phyloP scores from a whole-genome alignment of 768 basidiomycete genomes.

The Leccinum barrowsii region DNA sequence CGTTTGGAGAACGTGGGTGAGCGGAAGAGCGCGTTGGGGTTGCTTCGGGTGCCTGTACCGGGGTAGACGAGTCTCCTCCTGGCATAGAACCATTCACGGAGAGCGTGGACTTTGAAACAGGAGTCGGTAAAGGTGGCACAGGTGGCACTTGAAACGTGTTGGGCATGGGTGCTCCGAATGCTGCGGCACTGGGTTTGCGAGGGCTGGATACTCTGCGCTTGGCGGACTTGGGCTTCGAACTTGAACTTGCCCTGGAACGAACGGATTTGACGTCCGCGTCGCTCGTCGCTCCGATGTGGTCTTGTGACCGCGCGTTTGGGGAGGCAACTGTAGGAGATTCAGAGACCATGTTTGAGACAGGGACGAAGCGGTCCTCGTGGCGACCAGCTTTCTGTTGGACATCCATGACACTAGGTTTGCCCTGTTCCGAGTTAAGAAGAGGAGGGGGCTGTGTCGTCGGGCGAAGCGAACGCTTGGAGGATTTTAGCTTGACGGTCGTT shows the following conservation, averaged over 20 bases:
- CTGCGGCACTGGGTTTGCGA: constrained; percentile 52
- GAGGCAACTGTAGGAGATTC: constrained; percentile 20
- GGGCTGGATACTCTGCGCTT: constrained; percentile 14
- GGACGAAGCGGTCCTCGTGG: constrained; percentile 19
- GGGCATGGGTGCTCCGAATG: constrained; percentile 65
- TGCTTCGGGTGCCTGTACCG: not conserved
- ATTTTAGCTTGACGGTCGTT: constrained; percentile 9
- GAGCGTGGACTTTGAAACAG: constrained; percentile 18
- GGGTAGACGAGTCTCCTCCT: constrained; percentile 3
- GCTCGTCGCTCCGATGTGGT: constrained; percentile 9
- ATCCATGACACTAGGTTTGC: constrained; percentile 9
- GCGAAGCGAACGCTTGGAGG: constrained; percentile 27
- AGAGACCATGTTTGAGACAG: constrained; percentile 7
- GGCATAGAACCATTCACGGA: constrained; percentile 14
- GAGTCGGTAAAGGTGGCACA: constrained; percentile 16
- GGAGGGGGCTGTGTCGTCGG: constrained; percentile 26
- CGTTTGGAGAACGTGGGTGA: constrained; percentile 14
- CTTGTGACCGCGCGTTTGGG: constrained; percentile 17
- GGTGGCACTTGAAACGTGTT: constrained; percentile 50
- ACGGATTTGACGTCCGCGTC: constrained; percentile 28
- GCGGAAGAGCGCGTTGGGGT: constrained; percentile 10
- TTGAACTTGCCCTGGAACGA: constrained; percentile 24
- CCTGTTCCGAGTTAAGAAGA: constrained; percentile 25
- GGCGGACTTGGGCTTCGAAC: constrained; percentile 22
- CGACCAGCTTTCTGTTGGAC: constrained; percentile 10